A percentile compares a stretch with the other conserved stretches of the same genome.
Evolutionary conservation across 1,139 yeast species (phyloP).

Genomic region (Nakaseomyces delphensis): DNA sequence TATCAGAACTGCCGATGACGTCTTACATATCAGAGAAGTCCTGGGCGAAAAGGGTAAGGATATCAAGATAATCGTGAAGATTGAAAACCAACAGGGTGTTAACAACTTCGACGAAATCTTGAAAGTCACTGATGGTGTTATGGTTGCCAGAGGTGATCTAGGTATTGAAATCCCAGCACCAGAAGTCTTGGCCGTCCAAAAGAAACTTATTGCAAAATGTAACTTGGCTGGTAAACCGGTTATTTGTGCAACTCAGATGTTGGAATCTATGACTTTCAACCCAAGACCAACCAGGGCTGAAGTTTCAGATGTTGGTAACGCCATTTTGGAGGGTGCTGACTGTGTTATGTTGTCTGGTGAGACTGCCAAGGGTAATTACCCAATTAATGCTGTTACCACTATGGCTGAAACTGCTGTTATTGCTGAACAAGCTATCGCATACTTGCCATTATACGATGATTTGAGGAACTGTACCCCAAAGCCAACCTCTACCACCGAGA

Average conservation of each 20-base stretch:
- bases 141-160: conserved; percentile 99
- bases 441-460: conserved; percentile 79
- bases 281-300: conserved; percentile 99
- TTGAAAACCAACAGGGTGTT: conserved; percentile 99
- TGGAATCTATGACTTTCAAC: conserved; percentile 98
- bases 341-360: conserved; percentile 99
- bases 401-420: conserved; percentile 96
- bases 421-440: conserved; percentile 95
- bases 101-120: conserved; percentile 97
- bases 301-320: conserved; percentile 98
- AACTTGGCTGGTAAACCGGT: conserved; percentile 99
- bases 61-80: conserved; percentile 92
- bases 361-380: conserved; percentile 99
- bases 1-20: conserved; percentile 89
- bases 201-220: conserved; percentile 97
- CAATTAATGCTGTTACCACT: conserved; percentile 93
- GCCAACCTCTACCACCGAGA: conserved; percentile 92
- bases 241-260: conserved; percentile 99
- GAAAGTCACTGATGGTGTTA: conserved; percentile 93
- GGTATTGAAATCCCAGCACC: conserved; percentile 99
- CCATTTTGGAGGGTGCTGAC: conserved; percentile 98
- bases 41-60: conserved; percentile 95
- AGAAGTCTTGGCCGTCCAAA: conserved; percentile 96
- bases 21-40: conserved; percentile 80
- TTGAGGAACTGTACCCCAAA: conserved; percentile 74